Percentiles rank a stretch among this genome's conserved stretches.
phyloP scores from a whole-genome alignment of 768 basidiomycete species.

The Cystofilobasidium capitatum region DNA sequence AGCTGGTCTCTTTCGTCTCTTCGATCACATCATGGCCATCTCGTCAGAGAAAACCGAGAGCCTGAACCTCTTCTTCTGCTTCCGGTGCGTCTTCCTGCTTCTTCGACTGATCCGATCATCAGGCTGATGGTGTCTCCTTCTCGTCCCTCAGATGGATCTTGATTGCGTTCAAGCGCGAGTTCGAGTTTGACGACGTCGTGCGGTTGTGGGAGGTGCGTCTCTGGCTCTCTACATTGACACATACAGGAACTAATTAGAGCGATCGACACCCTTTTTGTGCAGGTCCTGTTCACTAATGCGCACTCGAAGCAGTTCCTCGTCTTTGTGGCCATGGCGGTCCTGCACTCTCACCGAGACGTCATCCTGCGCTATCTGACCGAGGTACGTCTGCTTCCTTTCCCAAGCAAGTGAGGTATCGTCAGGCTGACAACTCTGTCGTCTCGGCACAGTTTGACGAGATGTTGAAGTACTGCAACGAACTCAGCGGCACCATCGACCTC shows the following conservation, averaged over 20 bases:
- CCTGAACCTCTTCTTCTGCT: constrained; percentile 94
- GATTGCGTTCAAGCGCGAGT: constrained; percentile 93
- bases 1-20: background rate
- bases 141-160: constrained; percentile 60
- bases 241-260: background rate
- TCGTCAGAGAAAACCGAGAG: constrained; percentile 69
- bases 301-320: constrained; percentile 81
- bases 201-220: constrained; percentile 69
- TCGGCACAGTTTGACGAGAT: constrained; percentile 29
- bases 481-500: constrained; percentile 63
- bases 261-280: background rate
- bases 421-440: constrained; percentile 36
- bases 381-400: constrained; percentile 45
- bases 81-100: constrained; percentile 53
- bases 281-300: constrained; percentile 50
- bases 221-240: background rate
- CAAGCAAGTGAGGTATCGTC: background rate
- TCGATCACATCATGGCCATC: background rate
- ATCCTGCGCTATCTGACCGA: constrained; percentile 80
- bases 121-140: background rate
- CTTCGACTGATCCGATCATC: constrained; percentile 1
- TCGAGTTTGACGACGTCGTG: constrained; percentile 80
- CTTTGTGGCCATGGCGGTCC: constrained; percentile 84
- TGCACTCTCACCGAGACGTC: constrained; percentile 92
- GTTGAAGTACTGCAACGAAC: constrained; percentile 83